Percentiles rank a stretch among this genome's conserved stretches.
phyloP scores from a whole-genome alignment of 352 stramenopile genomes.

The Phytophthora tubulina region DNA sequence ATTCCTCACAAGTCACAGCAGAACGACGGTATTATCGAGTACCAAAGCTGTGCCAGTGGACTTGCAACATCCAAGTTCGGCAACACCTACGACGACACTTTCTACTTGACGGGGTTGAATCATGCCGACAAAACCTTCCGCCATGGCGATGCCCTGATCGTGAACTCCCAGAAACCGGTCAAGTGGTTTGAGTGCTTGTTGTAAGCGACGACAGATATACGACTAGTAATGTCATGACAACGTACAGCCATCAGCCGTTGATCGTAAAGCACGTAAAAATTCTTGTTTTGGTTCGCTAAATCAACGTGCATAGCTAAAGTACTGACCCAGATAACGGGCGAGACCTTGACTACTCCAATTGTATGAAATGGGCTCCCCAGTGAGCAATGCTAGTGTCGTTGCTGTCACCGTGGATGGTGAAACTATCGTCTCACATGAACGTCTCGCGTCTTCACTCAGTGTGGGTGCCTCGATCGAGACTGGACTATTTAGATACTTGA shows the following conservation, averaged over 20 bases:
- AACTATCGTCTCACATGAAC: slow-evolving; percentile 24
- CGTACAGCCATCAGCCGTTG: too few species aligned
- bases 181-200: slow-evolving; percentile 58
- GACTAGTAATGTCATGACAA: too few species aligned
- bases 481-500: slow-evolving; percentile 19
- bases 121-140: slow-evolving; percentile 53
- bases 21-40: slow-evolving; percentile 54
- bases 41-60: slow-evolving; percentile 48
- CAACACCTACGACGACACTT: slow-evolving; percentile 36
- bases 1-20: slow-evolving; percentile 48
- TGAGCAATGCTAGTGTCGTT: slow-evolving; percentile 34
- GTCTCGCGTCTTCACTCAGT: slow-evolving; percentile 11
- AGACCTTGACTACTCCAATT: slow-evolving; percentile 15
- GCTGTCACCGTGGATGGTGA: slow-evolving; percentile 23
- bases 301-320: slow-evolving; percentile 23
- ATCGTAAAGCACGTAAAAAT: too few species aligned
- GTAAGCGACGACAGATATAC: background rate
- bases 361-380: slow-evolving; percentile 12
- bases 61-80: slow-evolving; percentile 45
- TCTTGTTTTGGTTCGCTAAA: background rate
- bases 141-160: slow-evolving; percentile 45
- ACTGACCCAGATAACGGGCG: slow-evolving; percentile 11
- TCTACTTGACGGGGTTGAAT: slow-evolving; percentile 56
- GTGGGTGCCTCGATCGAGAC: slow-evolving; percentile 20
- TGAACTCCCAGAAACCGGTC: slow-evolving; percentile 45